Conservation (phyloP, 176 grass and related monocot species). For the Neostapfia colusana region DNA sequence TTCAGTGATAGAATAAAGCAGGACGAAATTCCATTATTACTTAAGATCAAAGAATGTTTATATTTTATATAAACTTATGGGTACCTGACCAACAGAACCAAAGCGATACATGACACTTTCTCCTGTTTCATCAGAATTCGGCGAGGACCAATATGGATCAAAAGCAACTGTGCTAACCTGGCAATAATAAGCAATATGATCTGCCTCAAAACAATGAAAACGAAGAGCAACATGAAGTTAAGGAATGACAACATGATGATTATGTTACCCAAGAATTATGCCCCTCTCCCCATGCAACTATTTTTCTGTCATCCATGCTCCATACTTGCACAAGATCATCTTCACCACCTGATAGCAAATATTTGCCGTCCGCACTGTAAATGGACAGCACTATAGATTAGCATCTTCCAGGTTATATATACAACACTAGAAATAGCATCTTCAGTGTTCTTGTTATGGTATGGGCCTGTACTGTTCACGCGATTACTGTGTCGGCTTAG, state of each 20-base stretch:
- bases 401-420: slow-evolving; percentile 1
- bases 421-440: neutral
- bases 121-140: slow-evolving; percentile 77
- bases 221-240: slow-evolving; percentile 15
- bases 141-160: slow-evolving; percentile 91
- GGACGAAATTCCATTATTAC: neutral
- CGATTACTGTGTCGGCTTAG: too few species aligned
- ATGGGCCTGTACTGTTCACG: too few species aligned
- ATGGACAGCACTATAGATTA: slow-evolving; percentile 17
- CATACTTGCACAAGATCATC: slow-evolving; percentile 98
- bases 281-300: slow-evolving; percentile 92
- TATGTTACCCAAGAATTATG: slow-evolving; percentile 96
- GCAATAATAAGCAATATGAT: slow-evolving; percentile 34
- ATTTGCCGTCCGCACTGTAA: slow-evolving; percentile 85
- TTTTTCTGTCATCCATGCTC: slow-evolving; percentile 89
- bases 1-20: slow-evolving; percentile 10
- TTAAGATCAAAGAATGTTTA: neutral
- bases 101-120: slow-evolving; percentile 92
- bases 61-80: slow-evolving; percentile 22
- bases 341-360: slow-evolving; percentile 93
- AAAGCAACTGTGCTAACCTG: slow-evolving; percentile 98
- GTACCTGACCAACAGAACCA: slow-evolving; percentile 98
- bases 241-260: slow-evolving; percentile 24
- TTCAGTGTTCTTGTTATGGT: neutral
- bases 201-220: slow-evolving; percentile 21